Conservation (phyloP, 23 red algal genomes). For the Gracilaria domingensis region DNA sequence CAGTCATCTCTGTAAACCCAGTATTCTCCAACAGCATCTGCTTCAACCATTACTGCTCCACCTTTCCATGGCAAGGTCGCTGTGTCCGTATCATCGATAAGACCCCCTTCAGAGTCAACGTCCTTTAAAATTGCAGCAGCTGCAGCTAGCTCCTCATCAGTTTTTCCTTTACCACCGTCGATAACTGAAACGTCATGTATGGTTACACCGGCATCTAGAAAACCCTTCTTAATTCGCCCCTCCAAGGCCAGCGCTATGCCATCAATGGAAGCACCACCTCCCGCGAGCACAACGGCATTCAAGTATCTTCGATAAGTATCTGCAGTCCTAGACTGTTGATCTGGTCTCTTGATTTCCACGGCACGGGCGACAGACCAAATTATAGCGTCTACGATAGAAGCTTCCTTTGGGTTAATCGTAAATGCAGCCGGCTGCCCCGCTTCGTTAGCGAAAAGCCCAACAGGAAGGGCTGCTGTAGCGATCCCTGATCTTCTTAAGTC, state of each 20-base stretch:
- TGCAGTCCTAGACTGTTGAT: conserved; percentile 59
- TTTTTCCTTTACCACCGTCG: conserved; percentile 70
- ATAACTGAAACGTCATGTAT: conserved; percentile 67
- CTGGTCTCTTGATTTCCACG: conserved; percentile 39
- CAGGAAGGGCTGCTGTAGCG: conserved; percentile 47
- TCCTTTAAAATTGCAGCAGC: conserved; percentile 60
- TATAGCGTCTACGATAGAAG: conserved; percentile 69
- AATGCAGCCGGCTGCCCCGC: conserved; percentile 51
- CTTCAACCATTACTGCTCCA: conserved; percentile 76
- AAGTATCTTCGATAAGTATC: conserved; percentile 58
- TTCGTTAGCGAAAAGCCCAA: conserved; percentile 72
- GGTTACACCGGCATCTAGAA: conserved; percentile 50
- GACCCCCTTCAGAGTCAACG: conserved; percentile 33
- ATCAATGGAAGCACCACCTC: conserved; percentile 62
- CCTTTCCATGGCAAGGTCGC: conserved; percentile 79
- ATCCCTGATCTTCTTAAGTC: conserved; percentile 66
- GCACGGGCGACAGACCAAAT: conserved; percentile 74
- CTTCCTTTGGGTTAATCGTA: conserved; percentile 28
- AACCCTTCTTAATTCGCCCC: conserved; percentile 65
- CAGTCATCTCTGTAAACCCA: conserved; percentile 78
- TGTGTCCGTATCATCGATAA: conserved; percentile 74
- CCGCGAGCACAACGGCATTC: conserved; percentile 62
- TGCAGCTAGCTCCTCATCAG: conserved; percentile 67
- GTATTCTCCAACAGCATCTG: conserved; percentile 59
- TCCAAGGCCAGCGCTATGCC: conserved; percentile 66